Conservation (phyloP, 2,329 filamentous ascomycete genomes). For the Cytospora schulzeri region DNA sequence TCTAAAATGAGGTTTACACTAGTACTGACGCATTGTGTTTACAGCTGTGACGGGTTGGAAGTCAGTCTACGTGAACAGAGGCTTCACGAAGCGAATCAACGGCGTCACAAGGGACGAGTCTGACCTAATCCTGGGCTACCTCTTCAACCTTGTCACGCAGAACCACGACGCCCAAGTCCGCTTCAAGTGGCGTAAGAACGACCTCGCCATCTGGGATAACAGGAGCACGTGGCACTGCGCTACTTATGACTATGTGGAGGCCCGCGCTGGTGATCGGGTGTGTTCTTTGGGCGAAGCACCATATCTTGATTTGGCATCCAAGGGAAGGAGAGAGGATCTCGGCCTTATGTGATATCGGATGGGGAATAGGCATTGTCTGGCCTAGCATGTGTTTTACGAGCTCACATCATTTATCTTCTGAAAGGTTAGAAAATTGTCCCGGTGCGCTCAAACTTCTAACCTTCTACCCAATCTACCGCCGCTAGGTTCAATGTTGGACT, state of each 20-base stretch:
- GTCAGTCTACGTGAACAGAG: constrained; percentile 53
- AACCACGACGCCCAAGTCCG: constrained; percentile 62
- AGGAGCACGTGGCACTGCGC: constrained; percentile 53
- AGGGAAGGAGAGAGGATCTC: constrained; percentile 41
- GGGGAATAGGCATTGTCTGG: neutral
- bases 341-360: constrained; percentile 29
- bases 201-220: constrained; percentile 69
- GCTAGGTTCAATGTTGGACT: neutral
- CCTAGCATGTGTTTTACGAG: neutral
- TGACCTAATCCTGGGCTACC: constrained; percentile 51
- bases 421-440: neutral
- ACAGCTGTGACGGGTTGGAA: constrained; percentile 59
- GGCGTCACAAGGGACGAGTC: constrained; percentile 57
- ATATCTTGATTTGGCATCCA: constrained; percentile 43
- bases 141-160: constrained; percentile 51
- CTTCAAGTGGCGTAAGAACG: constrained; percentile 55
- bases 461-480: neutral
- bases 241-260: constrained; percentile 61
- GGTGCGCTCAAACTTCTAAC: neutral
- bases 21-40: constrained; percentile 1
- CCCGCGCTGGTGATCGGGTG: constrained; percentile 45
- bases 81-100: constrained; percentile 57
- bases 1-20: neutral
- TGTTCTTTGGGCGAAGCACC: constrained; percentile 47
- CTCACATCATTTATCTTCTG: neutral